phyloP scores from a whole-genome alignment of 306 rosid genomes.

The Cucumis sativus region DNA sequence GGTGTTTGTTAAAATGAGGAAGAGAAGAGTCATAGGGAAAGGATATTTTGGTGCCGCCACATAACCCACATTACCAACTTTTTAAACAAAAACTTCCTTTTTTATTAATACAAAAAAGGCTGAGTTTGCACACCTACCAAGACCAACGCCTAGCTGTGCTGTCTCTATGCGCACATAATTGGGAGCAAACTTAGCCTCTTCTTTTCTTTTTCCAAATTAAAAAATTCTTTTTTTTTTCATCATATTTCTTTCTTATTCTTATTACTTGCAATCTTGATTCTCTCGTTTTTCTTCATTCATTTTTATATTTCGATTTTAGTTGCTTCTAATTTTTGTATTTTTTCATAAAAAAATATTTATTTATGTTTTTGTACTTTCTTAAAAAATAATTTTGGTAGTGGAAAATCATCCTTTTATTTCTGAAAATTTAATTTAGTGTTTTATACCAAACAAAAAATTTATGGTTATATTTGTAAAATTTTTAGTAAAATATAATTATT shows the following conservation, averaged over 20 bases:
- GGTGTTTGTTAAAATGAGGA: not conserved
- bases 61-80: not conserved
- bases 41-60: constrained; percentile 3
- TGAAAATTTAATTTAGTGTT: too few species aligned
- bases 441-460: too few species aligned
- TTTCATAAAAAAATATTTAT: too few species aligned
- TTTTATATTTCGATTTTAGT: too few species aligned
- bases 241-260: not conserved
- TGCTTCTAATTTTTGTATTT: too few species aligned
- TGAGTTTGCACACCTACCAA: constrained; percentile 4
- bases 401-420: too few species aligned
- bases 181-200: not conserved
- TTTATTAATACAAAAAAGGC: not conserved
- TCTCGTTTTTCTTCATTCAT: not conserved
- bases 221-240: not conserved
- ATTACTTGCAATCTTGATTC: too few species aligned
- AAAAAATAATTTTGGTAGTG: too few species aligned
- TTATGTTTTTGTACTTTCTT: too few species aligned
- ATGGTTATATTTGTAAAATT: too few species aligned
- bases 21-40: not conserved
- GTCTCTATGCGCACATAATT: constrained; percentile 7
- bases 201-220: too few species aligned
- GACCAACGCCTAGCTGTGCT: constrained; percentile 3
- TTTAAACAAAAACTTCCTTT: not conserved
- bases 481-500: too few species aligned